Evolutionary conservation across 192 early-diverging fungal genomes (phyloP).

Genomic region (Mortierella antarctica): DNA sequence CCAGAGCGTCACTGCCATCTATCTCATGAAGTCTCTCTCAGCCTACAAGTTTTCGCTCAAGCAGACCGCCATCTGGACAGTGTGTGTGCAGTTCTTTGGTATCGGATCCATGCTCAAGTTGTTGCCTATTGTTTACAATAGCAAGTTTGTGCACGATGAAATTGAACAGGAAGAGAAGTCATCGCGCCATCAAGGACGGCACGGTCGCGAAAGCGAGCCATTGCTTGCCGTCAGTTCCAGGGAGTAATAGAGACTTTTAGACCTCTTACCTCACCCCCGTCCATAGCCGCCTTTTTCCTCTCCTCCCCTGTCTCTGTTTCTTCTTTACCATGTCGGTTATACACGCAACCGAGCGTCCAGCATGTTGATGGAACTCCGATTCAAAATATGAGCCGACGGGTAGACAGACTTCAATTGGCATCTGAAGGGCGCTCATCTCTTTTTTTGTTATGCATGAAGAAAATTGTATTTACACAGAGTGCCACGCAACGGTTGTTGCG

Average conservation of each 20-base stretch:
- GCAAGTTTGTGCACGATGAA: constrained; percentile 30
- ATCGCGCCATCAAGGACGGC: not conserved
- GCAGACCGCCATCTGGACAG: constrained; percentile 20
- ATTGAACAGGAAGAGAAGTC: constrained; percentile 8
- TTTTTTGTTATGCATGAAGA: constrained; percentile 1
- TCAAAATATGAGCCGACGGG: too few relatives aligned
- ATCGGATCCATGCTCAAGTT: constrained; percentile 48
- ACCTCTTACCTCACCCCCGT: not conserved
- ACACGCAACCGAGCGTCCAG: too few relatives aligned
- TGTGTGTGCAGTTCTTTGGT: constrained; percentile 31
- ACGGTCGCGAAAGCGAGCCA: not conserved
- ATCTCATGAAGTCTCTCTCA: constrained; percentile 26
- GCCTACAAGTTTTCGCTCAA: constrained; percentile 16
- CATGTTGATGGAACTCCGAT: too few relatives aligned
- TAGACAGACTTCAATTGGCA: too few relatives aligned
- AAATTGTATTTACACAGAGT: not conserved
- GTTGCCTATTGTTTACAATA: constrained; percentile 43
- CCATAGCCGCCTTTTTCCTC: not conserved
- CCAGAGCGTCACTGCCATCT: constrained; percentile 22
- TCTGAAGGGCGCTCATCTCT: not conserved
- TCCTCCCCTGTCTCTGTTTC: not conserved
- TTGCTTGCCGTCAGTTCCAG: not conserved
- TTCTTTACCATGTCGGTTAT: not conserved
- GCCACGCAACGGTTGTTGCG: not conserved
- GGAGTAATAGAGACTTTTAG: not conserved